phyloP scores from a whole-genome alignment of 23 red algal genomes.

The Gracilaria vermiculophylla region DNA sequence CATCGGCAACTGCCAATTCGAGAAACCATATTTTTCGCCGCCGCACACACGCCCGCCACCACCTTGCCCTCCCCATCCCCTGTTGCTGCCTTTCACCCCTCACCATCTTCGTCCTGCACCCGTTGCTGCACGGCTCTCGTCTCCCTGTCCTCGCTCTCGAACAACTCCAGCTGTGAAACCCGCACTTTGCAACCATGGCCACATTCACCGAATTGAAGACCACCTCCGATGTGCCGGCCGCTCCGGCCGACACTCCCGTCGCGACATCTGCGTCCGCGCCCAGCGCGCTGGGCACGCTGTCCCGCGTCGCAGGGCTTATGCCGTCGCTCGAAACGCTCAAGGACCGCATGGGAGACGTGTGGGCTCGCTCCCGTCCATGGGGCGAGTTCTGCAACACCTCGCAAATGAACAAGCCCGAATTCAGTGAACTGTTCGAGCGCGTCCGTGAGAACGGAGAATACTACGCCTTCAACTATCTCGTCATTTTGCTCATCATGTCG shows the following conservation, averaged over 20 bases:
- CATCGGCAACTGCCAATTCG: not conserved
- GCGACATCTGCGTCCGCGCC: slow-evolving; percentile 24
- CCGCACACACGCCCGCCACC: not conserved
- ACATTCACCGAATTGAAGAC: slow-evolving; percentile 56
- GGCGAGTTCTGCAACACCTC: slow-evolving; percentile 90
- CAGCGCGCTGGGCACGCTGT: slow-evolving; percentile 26
- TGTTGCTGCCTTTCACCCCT: not conserved
- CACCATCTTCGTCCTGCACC: not conserved
- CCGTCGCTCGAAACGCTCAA: slow-evolving; percentile 73
- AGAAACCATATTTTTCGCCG: not conserved
- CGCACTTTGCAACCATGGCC: not conserved
- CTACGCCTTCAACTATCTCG: slow-evolving; percentile 92
- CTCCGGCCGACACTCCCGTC: slow-evolving; percentile 5
- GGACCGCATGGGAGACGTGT: slow-evolving; percentile 79
- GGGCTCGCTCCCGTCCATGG: slow-evolving; percentile 90
- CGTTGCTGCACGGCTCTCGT: not conserved
- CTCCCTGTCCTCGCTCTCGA: not conserved
- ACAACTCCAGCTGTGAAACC: not conserved
- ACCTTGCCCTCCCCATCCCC: not conserved
- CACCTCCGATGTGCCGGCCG: slow-evolving; percentile 28
- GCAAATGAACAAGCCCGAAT: slow-evolving; percentile 84
- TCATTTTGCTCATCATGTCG: slow-evolving; percentile 81
- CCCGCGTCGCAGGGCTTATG: slow-evolving; percentile 40
- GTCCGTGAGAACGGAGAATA: slow-evolving; percentile 85
- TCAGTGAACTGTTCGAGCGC: slow-evolving; percentile 87